These are phyloP conservation scores for Wickerhamomyces silvicola DNA, from an alignment of 805 yeast species.

Conservation along the genomic window DNA sequence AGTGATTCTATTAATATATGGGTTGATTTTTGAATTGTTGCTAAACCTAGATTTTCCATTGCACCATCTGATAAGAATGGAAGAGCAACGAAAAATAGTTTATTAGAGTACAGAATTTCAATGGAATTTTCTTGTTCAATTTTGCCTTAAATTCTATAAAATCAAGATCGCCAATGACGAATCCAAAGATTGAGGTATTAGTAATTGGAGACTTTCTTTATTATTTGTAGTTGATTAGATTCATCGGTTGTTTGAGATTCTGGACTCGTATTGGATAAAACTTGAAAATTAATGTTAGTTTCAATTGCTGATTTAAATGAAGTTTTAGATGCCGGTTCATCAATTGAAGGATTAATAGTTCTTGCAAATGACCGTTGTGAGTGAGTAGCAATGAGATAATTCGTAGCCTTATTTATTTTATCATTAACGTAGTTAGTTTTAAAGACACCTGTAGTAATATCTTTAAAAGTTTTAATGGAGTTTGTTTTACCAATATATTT, in stretches of 20 bases:
- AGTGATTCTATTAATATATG: slow-evolving; percentile 36
- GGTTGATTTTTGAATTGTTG: slow-evolving; percentile 51
- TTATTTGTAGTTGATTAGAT: slow-evolving; percentile 20
- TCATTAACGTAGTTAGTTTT: slow-evolving; percentile 57
- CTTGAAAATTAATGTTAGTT: slow-evolving; percentile 39
- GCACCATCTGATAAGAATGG: slow-evolving; percentile 75
- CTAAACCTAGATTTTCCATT: slow-evolving; percentile 73
- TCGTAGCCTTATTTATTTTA: slow-evolving; percentile 40
- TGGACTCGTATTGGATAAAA: slow-evolving; percentile 43
- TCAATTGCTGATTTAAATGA: slow-evolving; percentile 42
- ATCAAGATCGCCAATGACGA: slow-evolving; percentile 64
- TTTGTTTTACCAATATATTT: slow-evolving; percentile 47
- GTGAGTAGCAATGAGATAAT: slow-evolving; percentile 60
- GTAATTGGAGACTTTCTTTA: slow-evolving; percentile 49
- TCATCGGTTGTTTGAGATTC: slow-evolving; percentile 22
- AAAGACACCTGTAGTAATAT: slow-evolving; percentile 58
- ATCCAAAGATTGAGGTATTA: slow-evolving; percentile 59
- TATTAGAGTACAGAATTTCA: slow-evolving; percentile 51
- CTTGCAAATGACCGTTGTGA: slow-evolving; percentile 64
- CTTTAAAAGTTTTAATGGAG: slow-evolving; percentile 44
- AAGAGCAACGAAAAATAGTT: slow-evolving; percentile 60
- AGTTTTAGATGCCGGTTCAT: slow-evolving; percentile 53
- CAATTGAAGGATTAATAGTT: slow-evolving; percentile 60
- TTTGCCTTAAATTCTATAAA: slow-evolving; percentile 32
- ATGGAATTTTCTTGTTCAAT: slow-evolving; percentile 31